Conservation (phyloP, 148 eudicot species). For the Chenopodium album region DNA sequence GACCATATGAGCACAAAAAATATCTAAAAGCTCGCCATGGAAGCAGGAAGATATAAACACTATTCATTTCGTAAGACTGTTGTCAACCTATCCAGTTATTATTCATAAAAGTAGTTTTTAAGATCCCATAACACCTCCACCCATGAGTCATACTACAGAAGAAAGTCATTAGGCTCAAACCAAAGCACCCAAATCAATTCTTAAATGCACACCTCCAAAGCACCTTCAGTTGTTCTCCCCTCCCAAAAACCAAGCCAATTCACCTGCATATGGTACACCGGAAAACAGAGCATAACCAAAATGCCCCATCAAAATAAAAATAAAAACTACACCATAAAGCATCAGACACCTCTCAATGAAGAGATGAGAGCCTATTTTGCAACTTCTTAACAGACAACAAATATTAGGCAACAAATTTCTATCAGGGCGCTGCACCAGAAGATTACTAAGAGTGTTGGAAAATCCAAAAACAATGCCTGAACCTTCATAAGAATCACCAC, state of each 20-base stretch:
- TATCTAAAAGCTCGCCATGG: slow-evolving; percentile 2
- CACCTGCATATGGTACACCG: slow-evolving; percentile 4
- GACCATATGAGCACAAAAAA: neutral
- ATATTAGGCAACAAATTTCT: neutral
- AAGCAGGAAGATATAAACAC: neutral
- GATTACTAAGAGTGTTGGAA: no score
- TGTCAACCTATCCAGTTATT: neutral
- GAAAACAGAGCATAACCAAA: slow-evolving; percentile 2
- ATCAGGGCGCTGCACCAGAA: neutral
- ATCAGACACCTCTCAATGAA: slow-evolving; percentile 1
- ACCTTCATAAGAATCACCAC: neutral
- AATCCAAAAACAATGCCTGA: neutral
- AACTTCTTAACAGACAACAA: neutral
- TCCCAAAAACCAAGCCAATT: slow-evolving; percentile 1
- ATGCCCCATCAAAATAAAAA: neutral
- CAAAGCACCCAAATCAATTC: neutral
- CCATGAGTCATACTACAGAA: neutral
- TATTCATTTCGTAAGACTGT: neutral
- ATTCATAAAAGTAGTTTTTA: neutral
- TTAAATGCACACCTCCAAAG: slow-evolving; percentile 5
- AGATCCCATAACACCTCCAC: neutral
- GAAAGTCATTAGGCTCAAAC: neutral
- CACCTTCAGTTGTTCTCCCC: neutral
- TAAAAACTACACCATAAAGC: neutral
- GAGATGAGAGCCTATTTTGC: neutral